Evolutionary conservation across 2,329 filamentous ascomycete species (phyloP).

Genomic region (Verticillium klebahnii): DNA sequence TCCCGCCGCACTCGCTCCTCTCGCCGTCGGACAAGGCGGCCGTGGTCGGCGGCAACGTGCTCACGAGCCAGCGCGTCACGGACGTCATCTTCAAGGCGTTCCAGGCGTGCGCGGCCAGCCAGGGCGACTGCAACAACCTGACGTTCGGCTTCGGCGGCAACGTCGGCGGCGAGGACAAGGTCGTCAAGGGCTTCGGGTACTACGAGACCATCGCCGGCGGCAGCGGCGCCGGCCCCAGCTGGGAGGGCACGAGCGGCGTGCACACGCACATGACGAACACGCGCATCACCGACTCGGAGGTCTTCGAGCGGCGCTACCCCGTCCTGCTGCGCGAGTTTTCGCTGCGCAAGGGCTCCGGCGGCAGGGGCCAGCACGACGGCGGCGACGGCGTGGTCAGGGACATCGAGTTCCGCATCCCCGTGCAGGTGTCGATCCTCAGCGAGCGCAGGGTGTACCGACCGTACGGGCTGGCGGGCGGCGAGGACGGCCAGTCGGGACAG

Average conservation of each 20-base stretch:
- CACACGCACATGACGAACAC: conserved; percentile 69
- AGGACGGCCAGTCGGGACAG: conserved; percentile 70
- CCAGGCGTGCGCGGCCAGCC: conserved; percentile 71
- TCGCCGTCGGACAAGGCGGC: conserved; percentile 73
- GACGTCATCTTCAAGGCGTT: conserved; percentile 62
- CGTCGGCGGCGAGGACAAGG: conserved; percentile 27
- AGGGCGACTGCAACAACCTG: conserved; percentile 79
- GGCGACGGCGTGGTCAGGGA: conserved; percentile 73
- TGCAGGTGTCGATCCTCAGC: conserved; percentile 72
- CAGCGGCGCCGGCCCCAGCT: conserved; percentile 61
- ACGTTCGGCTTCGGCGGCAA: conserved; percentile 69
- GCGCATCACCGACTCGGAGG: conserved; percentile 57
- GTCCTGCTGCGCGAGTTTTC: conserved; percentile 69
- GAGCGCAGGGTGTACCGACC: conserved; percentile 72
- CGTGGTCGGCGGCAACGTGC: conserved; percentile 77
- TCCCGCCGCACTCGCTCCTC: conserved; percentile 68
- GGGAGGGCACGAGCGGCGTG: conserved; percentile 38
- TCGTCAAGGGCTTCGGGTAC: conserved; percentile 37
- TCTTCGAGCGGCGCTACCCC: conserved; percentile 54
- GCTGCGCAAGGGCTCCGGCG: conserved; percentile 58
- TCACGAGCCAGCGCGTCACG: conserved; percentile 38
- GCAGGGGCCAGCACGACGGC: conserved; percentile 60
- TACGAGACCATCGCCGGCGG: conserved; percentile 63
- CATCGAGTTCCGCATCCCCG: conserved; percentile 73
- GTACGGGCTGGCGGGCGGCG: conserved; percentile 80